Conservation (phyloP, 176 grass and related monocot species). For the Triticum urartu region DNA sequence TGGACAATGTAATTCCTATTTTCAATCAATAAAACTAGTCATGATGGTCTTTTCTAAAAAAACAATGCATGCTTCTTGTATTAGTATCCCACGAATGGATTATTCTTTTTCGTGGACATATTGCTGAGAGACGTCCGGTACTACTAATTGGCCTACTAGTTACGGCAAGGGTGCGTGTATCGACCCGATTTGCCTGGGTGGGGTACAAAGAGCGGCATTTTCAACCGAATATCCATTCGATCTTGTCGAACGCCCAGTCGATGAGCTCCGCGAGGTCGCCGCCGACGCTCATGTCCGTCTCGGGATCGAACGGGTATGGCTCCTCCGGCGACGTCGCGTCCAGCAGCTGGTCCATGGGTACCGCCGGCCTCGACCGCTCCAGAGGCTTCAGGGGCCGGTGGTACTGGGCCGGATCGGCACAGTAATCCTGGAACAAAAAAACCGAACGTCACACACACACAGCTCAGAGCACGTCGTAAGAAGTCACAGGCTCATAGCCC, state of each 20-base stretch:
- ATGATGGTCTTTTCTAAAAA: too few species aligned
- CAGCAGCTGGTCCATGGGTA: constrained; percentile 46
- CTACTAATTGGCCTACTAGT: neutral
- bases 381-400: constrained; percentile 42
- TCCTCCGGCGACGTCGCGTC: constrained; percentile 40
- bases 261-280: constrained; percentile 31
- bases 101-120: neutral
- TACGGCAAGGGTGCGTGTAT: too few species aligned
- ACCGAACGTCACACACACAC: neutral
- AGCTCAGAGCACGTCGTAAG: too few species aligned
- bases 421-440: constrained; percentile 42
- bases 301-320: constrained; percentile 54
- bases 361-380: constrained; percentile 45
- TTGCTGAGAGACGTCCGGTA: neutral
- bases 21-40: too few species aligned
- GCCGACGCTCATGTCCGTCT: constrained; percentile 74
- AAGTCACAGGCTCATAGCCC: neutral
- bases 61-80: neutral
- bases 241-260: constrained; percentile 30
- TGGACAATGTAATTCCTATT: too few species aligned
- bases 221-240: constrained; percentile 22
- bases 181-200: too few species aligned
- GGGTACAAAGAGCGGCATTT: neutral
- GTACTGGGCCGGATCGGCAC: constrained; percentile 47
- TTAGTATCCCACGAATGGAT: neutral